Conservation (phyloP, 2,329 filamentous ascomycete genomes). For the Claviceps fusiformis region DNA sequence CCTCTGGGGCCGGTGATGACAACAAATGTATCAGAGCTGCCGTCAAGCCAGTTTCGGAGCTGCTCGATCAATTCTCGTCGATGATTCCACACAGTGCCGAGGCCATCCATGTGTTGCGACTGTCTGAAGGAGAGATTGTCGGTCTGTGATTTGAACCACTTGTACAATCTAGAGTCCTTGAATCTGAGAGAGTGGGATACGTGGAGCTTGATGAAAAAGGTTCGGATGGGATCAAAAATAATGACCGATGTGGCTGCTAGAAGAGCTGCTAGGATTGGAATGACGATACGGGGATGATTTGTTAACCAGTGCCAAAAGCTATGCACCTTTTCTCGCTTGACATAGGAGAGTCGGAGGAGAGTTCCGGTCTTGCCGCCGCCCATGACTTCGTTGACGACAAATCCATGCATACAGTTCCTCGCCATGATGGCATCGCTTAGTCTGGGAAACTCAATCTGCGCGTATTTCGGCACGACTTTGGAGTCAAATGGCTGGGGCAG, state of each 20-base stretch:
- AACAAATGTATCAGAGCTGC: conserved; percentile 83
- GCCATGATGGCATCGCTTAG: conserved; percentile 73
- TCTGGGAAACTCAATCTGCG: conserved; percentile 61
- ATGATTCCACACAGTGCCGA: conserved; percentile 79
- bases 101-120: conserved; percentile 49
- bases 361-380: conserved; percentile 69
- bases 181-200: conserved; percentile 66
- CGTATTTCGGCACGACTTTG: conserved; percentile 69
- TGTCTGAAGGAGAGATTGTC: conserved; percentile 53
- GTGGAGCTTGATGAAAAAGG: conserved; percentile 82
- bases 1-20: conserved; percentile 86
- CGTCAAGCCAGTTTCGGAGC: conserved; percentile 73
- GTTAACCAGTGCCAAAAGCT: conserved; percentile 81
- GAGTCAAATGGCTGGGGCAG: conserved; percentile 70
- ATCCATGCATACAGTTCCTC: conserved; percentile 84
- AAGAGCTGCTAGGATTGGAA: conserved; percentile 69
- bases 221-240: conserved; percentile 87
- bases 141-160: conserved; percentile 57
- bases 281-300: conserved; percentile 74
- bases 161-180: conserved; percentile 58
- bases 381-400: conserved; percentile 50
- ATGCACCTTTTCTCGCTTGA: conserved; percentile 61
- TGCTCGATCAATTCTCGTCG: conserved; percentile 70
- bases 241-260: conserved; percentile 72
- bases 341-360: conserved; percentile 68